Base-by-base conservation (phyloP, 306 rosid genomes). In the Cicer cuneatum region DNA sequence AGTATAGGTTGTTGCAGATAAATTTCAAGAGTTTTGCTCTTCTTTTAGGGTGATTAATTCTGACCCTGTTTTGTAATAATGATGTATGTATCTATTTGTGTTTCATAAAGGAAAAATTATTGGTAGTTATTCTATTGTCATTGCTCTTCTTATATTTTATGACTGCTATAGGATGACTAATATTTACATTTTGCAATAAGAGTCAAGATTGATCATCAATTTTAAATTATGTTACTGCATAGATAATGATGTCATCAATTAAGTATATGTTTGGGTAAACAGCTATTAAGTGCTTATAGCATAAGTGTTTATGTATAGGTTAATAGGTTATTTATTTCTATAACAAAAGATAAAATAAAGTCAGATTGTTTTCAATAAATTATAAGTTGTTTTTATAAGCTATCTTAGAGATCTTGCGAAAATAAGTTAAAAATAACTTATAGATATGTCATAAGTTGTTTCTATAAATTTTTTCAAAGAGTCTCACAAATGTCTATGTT, bases 31-130 rank as follows among this genome's bases (percentile, higher is more conserved):
- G 42, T 72, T 82, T 60, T 72, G 52, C 66, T 67, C 75, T 43
- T 69, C 63, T 58, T 72, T 6, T 19, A 58, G 49, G 33, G 24
- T 47, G 33, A 64, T 43, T 24, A 65, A 72, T 43, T 29, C 33
- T 71, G 66, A 71, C 52, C 63, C 10, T 35, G 9, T 71, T 66
- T 66, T 73, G 76, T 77, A 43, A 72, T 80, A 60, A 73, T 60
- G 14, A 21, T 76, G 73, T 84, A 21, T 76, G 73, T 84, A 46
- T 53, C 73, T 65, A 11, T 47, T 71, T 12, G 63, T n/a, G 74
- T 40, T 63, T 53, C 76, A 43, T 47, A 56, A 64, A 45, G 12
- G 69, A 68, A 69, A 71, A 83, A 42, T 58, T 64, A 39, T 68
- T 61, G 43, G 40, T 54, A 66, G 73, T 60, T 61, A 69, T 54